Conservation (phyloP, 2,329 filamentous ascomycete species). For the Cyphellophora europaea region DNA sequence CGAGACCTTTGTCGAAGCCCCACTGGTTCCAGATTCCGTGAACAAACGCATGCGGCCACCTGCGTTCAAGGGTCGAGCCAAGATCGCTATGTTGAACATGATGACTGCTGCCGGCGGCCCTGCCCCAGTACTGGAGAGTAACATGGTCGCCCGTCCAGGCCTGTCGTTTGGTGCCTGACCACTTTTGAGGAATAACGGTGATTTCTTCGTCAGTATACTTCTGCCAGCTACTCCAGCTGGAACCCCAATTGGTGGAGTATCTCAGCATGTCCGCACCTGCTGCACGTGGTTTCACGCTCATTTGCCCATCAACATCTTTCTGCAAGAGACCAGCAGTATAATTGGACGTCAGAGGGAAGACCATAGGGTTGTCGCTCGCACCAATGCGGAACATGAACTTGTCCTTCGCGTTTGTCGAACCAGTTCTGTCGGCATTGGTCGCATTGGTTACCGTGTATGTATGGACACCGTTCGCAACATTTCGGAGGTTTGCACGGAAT, state of each 20-base stretch:
- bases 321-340: conserved; percentile 42
- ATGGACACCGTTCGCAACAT: conserved; percentile 47
- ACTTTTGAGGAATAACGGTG: conserved; percentile 31
- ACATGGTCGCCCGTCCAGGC: conserved; percentile 46
- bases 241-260: conserved; percentile 44
- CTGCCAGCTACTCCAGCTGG: conserved; percentile 42
- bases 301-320: conserved; percentile 22
- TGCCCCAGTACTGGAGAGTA: conserved; percentile 46
- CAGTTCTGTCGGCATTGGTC: conserved; percentile 22
- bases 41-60: conserved; percentile 45
- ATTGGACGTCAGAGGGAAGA: conserved; percentile 44
- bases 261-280: conserved; percentile 45
- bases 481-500: conserved; percentile 34
- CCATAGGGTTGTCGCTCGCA: conserved; percentile 43
- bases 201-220: conserved; percentile 35
- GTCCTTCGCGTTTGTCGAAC: conserved; percentile 32
- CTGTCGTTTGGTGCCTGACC: conserved; percentile 41
- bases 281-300: conserved; percentile 40
- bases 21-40: conserved; percentile 47
- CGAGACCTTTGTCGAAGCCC: conserved; percentile 45
- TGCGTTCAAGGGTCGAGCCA: conserved; percentile 26
- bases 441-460: conserved; percentile 40
- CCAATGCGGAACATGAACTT: conserved; percentile 46
- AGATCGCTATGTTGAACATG: conserved; percentile 45
- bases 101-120: conserved; percentile 38